A percentile compares a stretch with the other conserved stretches of the same genome.
Conservation (phyloP, 306 rosid species). For the Malus asiatica region DNA sequence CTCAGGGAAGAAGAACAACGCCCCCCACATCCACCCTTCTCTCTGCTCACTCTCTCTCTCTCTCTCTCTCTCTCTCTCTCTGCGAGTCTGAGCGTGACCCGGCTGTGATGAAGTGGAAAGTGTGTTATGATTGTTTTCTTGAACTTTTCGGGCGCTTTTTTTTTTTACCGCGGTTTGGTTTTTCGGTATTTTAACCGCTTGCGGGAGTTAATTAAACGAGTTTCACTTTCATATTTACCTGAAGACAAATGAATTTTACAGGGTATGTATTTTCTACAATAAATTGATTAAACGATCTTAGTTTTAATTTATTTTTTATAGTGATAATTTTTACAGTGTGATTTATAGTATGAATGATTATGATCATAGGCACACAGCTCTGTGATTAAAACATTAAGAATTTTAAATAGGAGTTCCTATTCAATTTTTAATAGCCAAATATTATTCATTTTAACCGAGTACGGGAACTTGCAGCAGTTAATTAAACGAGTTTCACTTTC, state of each 20-base stretch:
- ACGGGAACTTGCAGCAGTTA: background rate
- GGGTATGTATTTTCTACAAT: too few species aligned
- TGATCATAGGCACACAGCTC: accelerated
- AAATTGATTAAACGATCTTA: accelerated
- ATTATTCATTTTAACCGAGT: background rate
- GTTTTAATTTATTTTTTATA: too few species aligned
- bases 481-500: too few species aligned
- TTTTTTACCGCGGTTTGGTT: background rate
- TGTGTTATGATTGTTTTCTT: background rate
- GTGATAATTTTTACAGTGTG: accelerated
- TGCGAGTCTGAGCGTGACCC: background rate
- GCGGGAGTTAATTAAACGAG: too few species aligned
- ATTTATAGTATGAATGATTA: accelerated
- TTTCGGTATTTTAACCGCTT: background rate
- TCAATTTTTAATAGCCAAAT: too few species aligned
- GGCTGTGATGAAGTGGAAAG: background rate
- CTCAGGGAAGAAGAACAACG: background rate
- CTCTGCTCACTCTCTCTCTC: background rate
- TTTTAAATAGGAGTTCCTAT: too few species aligned
- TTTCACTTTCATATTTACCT: too few species aligned
- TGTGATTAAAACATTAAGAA: too few species aligned
- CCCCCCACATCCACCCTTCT: background rate
- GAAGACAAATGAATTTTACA: too few species aligned
- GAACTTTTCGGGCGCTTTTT: background rate
- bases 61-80: background rate